phyloP scores from a whole-genome alignment of 768 basidiomycete genomes.

The Termitomyces sp. region DNA sequence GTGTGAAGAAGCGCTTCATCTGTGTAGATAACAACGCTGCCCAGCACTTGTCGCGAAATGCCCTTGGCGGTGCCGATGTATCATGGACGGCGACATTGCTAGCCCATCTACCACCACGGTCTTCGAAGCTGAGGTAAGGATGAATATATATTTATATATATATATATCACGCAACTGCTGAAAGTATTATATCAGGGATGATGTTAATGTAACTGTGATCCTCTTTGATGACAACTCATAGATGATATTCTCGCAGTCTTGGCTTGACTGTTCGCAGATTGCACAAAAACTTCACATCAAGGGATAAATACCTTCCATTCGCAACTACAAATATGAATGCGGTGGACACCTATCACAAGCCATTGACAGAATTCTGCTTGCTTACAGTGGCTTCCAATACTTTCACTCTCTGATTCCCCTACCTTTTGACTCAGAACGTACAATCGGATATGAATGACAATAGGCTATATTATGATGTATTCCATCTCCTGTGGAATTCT shows the following conservation, averaged over 20 bases:
- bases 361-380: background rate
- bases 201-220: conserved; percentile 10
- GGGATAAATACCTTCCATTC: background rate
- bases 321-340: background rate
- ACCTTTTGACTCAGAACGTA: background rate
- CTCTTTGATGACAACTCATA: conserved; percentile 7
- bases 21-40: conserved; percentile 38
- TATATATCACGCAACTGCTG: background rate
- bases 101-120: conserved; percentile 27
- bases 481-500: background rate
- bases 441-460: background rate
- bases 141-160: background rate
- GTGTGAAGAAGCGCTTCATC: conserved; percentile 32
- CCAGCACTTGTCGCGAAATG: conserved; percentile 44
- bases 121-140: conserved; percentile 29
- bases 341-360: background rate
- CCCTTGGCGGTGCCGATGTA: conserved; percentile 42
- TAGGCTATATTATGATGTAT: background rate
- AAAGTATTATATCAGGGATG: conserved; percentile 3
- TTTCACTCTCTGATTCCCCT: too few species aligned
- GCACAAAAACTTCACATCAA: background rate
- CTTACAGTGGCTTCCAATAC: background rate
- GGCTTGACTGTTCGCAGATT: background rate
- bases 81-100: conserved; percentile 34
- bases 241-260: background rate